phyloP scores from a whole-genome alignment of 2,329 filamentous ascomycete species.

The Calonectria fujianensis region DNA sequence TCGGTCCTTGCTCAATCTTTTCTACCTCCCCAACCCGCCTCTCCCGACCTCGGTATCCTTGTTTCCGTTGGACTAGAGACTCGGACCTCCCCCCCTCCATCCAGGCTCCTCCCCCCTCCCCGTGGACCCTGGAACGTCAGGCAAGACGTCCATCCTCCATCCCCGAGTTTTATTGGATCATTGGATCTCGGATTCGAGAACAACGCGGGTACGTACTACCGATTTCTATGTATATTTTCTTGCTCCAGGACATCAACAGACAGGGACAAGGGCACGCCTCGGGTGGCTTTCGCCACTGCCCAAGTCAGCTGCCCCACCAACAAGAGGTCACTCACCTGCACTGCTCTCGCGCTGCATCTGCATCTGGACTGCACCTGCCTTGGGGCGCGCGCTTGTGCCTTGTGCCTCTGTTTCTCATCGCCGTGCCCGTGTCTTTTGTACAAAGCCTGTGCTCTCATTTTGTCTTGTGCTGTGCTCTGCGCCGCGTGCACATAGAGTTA shows the following conservation, averaged over 20 bases:
- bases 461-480: slow-evolving; percentile 7
- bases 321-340: slow-evolving; percentile 47
- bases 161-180: slow-evolving; percentile 38
- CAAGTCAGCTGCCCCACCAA: slow-evolving; percentile 60
- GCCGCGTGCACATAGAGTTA: background rate
- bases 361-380: slow-evolving; percentile 24
- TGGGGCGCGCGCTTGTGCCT: slow-evolving; percentile 22
- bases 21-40: slow-evolving; percentile 21
- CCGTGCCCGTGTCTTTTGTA: slow-evolving; percentile 41
- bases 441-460: slow-evolving; percentile 26
- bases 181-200: slow-evolving; percentile 43
- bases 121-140: slow-evolving; percentile 42
- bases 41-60: slow-evolving; percentile 39
- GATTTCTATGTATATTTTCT: slow-evolving; percentile 28
- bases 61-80: slow-evolving; percentile 31
- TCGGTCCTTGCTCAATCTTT: slow-evolving; percentile 23
- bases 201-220: slow-evolving; percentile 38
- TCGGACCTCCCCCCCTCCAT: slow-evolving; percentile 34
- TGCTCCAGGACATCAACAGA: slow-evolving; percentile 20
- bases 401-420: slow-evolving; percentile 16
- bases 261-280: slow-evolving; percentile 41
- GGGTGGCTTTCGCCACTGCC: slow-evolving; percentile 57
- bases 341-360: slow-evolving; percentile 32
- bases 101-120: slow-evolving; percentile 28
- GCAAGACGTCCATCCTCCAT: slow-evolving; percentile 39